A percentile compares a stretch with the other conserved stretches of the same genome.
phyloP scores from a whole-genome alignment of 306 rosid species.

The Quercus variabilis region DNA sequence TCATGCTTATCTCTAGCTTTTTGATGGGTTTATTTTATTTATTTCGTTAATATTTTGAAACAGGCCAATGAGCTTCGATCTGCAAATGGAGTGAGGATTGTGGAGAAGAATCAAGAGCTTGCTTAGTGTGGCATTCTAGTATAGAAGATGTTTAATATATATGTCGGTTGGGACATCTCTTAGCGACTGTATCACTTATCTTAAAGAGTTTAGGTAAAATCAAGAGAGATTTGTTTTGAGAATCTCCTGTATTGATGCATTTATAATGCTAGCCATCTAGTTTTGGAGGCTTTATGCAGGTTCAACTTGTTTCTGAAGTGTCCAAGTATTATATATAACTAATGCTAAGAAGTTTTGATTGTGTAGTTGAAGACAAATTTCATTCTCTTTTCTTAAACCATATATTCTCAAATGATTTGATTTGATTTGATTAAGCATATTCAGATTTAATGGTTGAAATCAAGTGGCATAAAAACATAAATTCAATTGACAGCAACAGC shows the following conservation, averaged over 20 bases:
- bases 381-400: too few species aligned
- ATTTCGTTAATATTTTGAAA: background rate
- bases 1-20: background rate
- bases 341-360: background rate
- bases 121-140: constrained; percentile 7
- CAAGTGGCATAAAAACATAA: background rate
- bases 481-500: background rate
- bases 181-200: constrained; percentile 1
- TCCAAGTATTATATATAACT: background rate
- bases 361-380: background rate
- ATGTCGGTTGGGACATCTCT: background rate
- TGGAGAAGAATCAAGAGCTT: constrained; percentile 74
- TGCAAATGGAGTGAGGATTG: constrained; percentile 84
- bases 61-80: constrained; percentile 86
- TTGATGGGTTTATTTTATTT: background rate
- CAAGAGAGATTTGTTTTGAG: constrained; percentile 14
- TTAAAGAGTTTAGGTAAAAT: background rate
- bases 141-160: constrained; percentile 8
- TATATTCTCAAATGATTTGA: too few species aligned
- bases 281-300: background rate
- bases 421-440: too few species aligned
- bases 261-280: background rate
- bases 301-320: background rate
- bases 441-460: too few species aligned
- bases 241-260: background rate